These are phyloP conservation scores for Daedaleopsis nitida DNA, from an alignment of 768 basidiomycete genomes.

Conservation along the genomic window DNA sequence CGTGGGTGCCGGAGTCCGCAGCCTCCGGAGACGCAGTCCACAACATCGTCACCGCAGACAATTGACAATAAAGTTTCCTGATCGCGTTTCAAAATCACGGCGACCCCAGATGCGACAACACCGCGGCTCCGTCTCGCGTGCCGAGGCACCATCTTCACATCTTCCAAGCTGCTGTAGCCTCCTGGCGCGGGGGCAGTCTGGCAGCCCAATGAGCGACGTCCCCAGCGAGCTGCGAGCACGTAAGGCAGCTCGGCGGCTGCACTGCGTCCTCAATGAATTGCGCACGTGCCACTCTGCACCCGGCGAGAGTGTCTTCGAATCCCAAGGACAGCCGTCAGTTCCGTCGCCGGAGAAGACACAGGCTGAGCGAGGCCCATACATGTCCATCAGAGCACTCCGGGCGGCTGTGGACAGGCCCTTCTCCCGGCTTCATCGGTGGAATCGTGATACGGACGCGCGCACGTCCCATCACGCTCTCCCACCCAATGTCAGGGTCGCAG, in stretches of 20 bases:
- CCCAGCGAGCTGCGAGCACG: too few species aligned
- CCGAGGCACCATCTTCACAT: too few species aligned
- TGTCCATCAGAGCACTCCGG: not conserved
- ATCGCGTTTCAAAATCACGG: conserved; percentile 1
- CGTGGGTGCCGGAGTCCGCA: not conserved
- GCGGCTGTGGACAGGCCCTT: not conserved
- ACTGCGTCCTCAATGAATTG: not conserved
- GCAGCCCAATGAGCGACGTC: too few species aligned
- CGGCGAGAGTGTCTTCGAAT: not conserved
- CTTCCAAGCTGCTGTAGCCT: not conserved
- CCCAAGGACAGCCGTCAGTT: not conserved
- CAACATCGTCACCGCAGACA: not conserved
- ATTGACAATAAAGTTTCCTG: not conserved
- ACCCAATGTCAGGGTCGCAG: not conserved
- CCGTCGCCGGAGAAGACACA: not conserved
- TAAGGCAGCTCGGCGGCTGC: too few species aligned
- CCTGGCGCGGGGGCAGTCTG: too few species aligned
- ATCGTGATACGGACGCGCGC: conserved; percentile 12
- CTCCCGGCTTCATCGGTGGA: conserved; percentile 17
- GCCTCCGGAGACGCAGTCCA: not conserved
- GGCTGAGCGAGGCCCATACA: not conserved
- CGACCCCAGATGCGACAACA: not conserved
- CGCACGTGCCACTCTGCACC: too few species aligned
- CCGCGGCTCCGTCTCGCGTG: not conserved
- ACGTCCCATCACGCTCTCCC: not conserved